These are phyloP conservation scores for Flaveria linearis DNA, from an alignment of 129 eudicot species.

Conservation along the genomic window DNA sequence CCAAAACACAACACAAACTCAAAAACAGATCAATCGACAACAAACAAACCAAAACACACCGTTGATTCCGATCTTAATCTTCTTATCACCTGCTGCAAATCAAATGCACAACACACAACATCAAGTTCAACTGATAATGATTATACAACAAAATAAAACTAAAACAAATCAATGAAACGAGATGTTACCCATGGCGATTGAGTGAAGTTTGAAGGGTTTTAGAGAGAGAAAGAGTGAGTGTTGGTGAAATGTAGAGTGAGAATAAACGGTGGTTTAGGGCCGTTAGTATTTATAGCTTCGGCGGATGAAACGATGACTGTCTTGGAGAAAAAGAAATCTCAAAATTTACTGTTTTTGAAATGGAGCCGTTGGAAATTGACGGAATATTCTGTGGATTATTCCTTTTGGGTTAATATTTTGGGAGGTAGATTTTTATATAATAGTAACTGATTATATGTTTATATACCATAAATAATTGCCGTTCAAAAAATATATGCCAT, in stretches of 20 bases:
- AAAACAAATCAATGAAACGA: neutral
- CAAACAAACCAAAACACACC: conserved; percentile 37
- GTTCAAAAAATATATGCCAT: no score
- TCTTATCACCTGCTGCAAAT: conserved; percentile 46
- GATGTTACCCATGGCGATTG: conserved; percentile 43
- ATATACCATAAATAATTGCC: neutral
- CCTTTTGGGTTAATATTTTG: neutral
- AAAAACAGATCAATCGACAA: neutral
- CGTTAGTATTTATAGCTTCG: conserved; percentile 17
- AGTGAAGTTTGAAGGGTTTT: conserved; percentile 22
- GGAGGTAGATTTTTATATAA: neutral
- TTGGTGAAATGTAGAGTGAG: neutral
- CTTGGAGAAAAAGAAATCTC: conserved; percentile 50
- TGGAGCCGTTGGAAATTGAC: neutral
- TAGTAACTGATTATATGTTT: neutral
- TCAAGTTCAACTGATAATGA: neutral
- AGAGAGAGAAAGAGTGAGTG: conserved; percentile 10
- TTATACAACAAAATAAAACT: neutral
- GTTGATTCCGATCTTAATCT: conserved; percentile 96
- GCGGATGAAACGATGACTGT: conserved; percentile 38
- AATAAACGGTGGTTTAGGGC: conserved; percentile 6
- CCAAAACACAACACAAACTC: neutral
- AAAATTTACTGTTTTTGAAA: conserved; percentile 8
- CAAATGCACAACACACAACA: conserved; percentile 10
- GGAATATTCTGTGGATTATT: conserved; percentile 13